Conservation (phyloP, 768 basidiomycete genomes). For the Lactifluus volemus region DNA sequence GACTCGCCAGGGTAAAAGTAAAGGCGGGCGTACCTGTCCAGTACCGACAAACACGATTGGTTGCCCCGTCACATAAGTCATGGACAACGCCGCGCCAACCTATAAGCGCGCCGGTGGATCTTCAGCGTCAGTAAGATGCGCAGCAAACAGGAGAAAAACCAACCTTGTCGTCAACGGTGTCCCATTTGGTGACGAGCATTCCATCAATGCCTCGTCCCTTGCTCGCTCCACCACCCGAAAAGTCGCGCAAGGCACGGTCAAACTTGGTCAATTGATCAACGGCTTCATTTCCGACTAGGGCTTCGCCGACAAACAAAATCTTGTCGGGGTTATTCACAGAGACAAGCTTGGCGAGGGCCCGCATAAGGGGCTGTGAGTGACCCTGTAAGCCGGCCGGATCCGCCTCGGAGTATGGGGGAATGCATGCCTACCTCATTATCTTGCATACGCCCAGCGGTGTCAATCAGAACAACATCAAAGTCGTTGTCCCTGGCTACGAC, state of each 20-base stretch:
- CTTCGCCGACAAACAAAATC: slow-evolving; percentile 97
- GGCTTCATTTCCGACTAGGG: slow-evolving; percentile 96
- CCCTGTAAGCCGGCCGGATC: not conserved
- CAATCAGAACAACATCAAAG: slow-evolving; percentile 95
- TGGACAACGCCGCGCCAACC: slow-evolving; percentile 97
- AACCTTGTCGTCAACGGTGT: slow-evolving; percentile 96
- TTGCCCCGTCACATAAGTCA: slow-evolving; percentile 99
- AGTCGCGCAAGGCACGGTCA: slow-evolving; percentile 88
- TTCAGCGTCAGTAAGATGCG: not conserved
- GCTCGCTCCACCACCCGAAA: slow-evolving; percentile 59
- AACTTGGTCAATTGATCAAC: slow-evolving; percentile 98
- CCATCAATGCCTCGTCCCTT: slow-evolving; percentile 93
- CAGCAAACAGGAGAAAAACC: slow-evolving; percentile 18
- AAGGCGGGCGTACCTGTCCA: slow-evolving; percentile 62
- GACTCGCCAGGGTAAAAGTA: not conserved
- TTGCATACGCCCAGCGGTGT: slow-evolving; percentile 98
- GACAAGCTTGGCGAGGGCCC: slow-evolving; percentile 97
- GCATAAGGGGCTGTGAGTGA: slow-evolving; percentile 77
- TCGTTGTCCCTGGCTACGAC: slow-evolving; percentile 70
- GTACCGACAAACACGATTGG: slow-evolving; percentile 98
- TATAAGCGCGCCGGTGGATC: slow-evolving; percentile 26
- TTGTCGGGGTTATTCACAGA: slow-evolving; percentile 93
- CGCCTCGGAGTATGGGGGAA: slow-evolving; percentile 2
- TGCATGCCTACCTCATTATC: slow-evolving; percentile 76
- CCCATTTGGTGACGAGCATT: slow-evolving; percentile 98